Evolutionary conservation across 306 rosid species (phyloP).

Genomic region (Quercus cerris): DNA sequence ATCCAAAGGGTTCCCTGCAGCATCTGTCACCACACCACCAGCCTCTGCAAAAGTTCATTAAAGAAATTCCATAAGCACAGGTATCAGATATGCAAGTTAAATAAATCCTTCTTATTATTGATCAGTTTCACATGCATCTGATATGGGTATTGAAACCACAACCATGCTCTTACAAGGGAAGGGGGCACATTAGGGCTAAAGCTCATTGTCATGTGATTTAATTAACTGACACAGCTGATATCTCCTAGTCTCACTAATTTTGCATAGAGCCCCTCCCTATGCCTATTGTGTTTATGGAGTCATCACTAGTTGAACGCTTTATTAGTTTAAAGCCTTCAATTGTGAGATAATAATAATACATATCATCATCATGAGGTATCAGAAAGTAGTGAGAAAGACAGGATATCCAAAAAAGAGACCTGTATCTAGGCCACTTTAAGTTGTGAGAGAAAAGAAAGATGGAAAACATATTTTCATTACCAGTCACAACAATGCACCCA

Average conservation of each 20-base stretch:
- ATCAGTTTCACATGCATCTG: too few species aligned
- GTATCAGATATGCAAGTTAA: neutral
- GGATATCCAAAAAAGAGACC: neutral
- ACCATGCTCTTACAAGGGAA: too few species aligned
- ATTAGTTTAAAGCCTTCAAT: too few species aligned
- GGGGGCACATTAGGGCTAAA: too few species aligned
- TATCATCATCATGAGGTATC: neutral
- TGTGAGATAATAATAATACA: neutral
- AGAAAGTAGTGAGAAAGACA: neutral
- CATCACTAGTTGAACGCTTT: too few species aligned
- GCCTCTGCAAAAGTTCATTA: constrained; percentile 59
- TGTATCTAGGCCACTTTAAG: neutral
- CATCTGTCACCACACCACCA: constrained; percentile 78
- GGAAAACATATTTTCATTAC: constrained; percentile 28
- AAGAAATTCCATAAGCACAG: neutral
- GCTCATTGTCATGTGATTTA: too few species aligned
- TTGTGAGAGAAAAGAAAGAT: neutral
- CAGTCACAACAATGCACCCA: constrained; percentile 85
- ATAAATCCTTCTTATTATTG: too few species aligned
- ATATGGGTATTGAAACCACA: too few species aligned
- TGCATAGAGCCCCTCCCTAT: too few species aligned
- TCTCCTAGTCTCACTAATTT: too few species aligned
- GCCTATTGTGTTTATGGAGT: too few species aligned
- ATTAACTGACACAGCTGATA: too few species aligned
- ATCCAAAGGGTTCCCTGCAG: constrained; percentile 84